Conservation (phyloP, 306 rosid genomes). For the Parietaria judaica region DNA sequence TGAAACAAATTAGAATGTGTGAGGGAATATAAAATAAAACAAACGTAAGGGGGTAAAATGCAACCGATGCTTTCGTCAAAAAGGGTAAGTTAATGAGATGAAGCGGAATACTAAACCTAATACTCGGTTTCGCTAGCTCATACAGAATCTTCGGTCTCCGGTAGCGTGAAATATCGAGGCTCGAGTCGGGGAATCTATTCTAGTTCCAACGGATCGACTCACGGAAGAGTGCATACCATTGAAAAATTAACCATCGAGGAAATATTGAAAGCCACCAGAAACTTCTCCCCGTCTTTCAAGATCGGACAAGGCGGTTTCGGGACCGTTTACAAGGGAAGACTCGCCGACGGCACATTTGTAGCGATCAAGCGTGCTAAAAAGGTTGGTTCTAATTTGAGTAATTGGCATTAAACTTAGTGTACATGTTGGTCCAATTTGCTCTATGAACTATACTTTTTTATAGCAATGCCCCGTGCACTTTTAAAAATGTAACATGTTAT, state of each 20-base stretch:
- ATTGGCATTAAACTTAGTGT: no score
- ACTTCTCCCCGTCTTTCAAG: conserved; percentile 71
- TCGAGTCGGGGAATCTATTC: conserved; percentile 31
- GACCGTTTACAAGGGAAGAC: conserved; percentile 73
- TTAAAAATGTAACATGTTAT: no score
- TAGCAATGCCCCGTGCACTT: no score
- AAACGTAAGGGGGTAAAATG: no score
- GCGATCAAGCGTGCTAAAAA: conserved; percentile 94
- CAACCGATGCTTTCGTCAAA: background rate
- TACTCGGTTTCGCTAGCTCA: conserved; percentile 26
- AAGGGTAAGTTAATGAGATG: conserved; percentile 5
- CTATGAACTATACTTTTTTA: no score
- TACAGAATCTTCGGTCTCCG: conserved; percentile 38
- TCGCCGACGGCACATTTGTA: conserved; percentile 55
- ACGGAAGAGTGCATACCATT: conserved; percentile 43
- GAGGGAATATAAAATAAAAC: no score
- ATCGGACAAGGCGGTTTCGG: conserved; percentile 99
- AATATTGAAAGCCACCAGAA: conserved; percentile 60
- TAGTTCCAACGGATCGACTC: conserved; percentile 28
- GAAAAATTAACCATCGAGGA: conserved; percentile 60
- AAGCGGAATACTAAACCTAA: conserved; percentile 15
- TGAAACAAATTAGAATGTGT: no score
- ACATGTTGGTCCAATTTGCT: no score
- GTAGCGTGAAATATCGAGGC: conserved; percentile 37
- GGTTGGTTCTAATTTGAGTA: conserved; percentile 26